These are phyloP conservation scores for Blastobotrys proliferans DNA, from an alignment of 1,139 yeast genomes.

Conservation along the genomic window DNA sequence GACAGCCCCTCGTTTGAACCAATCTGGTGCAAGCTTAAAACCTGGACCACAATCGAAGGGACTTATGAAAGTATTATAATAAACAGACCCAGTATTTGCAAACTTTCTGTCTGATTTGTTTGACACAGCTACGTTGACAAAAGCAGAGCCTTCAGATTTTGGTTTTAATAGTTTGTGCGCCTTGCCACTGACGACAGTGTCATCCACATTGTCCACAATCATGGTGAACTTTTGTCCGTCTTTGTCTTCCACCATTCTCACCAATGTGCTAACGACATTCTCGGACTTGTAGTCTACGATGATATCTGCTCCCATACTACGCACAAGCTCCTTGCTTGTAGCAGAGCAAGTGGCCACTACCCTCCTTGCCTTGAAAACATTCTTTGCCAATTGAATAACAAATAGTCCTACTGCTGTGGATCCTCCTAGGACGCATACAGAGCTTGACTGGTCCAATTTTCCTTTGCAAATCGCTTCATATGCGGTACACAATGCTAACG, in stretches of 20 bases:
- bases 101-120: too few species aligned
- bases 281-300: slow-evolving; percentile 47
- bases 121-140: too few species aligned
- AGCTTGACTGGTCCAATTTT: slow-evolving; percentile 27
- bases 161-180: too few species aligned
- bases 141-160: too few species aligned
- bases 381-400: slow-evolving; percentile 55
- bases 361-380: slow-evolving; percentile 41
- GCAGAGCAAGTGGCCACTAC: slow-evolving; percentile 47
- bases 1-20: too few species aligned
- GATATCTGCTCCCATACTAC: slow-evolving; percentile 48
- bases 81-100: too few species aligned
- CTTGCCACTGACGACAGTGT: too few species aligned
- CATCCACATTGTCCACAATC: too few species aligned
- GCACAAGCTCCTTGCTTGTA: slow-evolving; percentile 40
- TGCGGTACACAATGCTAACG: slow-evolving; percentile 58
- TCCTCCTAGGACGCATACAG: slow-evolving; percentile 49
- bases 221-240: slow-evolving; percentile 3
- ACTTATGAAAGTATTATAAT: too few species aligned
- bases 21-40: too few species aligned
- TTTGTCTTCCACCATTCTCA: slow-evolving; percentile 18
- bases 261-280: slow-evolving; percentile 32
- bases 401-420: slow-evolving; percentile 52
- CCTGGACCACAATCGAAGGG: too few species aligned
- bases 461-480: slow-evolving; percentile 40